These are phyloP conservation scores for Typha latifolia DNA, from an alignment of 176 grass and related monocot species.

Conservation along the genomic window DNA sequence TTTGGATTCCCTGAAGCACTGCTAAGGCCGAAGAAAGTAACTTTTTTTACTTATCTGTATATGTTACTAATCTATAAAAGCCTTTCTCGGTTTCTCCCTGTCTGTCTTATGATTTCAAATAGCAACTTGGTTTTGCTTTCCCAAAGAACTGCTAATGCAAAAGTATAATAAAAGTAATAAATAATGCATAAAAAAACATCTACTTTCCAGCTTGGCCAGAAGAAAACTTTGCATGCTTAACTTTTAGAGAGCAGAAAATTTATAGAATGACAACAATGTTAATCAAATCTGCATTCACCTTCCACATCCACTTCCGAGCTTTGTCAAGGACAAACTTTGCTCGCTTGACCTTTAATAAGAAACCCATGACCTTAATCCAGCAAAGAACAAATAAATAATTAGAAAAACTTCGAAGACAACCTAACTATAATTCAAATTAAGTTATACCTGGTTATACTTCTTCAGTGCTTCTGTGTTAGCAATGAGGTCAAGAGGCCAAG, in stretches of 20 bases:
- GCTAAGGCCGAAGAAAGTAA: too few species aligned
- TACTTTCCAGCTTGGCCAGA: too few species aligned
- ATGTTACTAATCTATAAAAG: too few species aligned
- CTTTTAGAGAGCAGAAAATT: background rate
- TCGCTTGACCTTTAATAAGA: slow-evolving; percentile 91
- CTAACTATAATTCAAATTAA: slow-evolving; percentile 20
- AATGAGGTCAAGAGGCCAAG: slow-evolving; percentile 96
- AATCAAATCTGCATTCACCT: slow-evolving; percentile 38
- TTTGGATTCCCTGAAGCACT: too few species aligned
- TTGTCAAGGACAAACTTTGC: slow-evolving; percentile 91
- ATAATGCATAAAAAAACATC: too few species aligned
- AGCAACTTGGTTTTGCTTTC: too few species aligned
- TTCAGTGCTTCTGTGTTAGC: slow-evolving; percentile 71
- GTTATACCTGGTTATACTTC: slow-evolving; percentile 85
- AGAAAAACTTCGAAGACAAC: background rate
- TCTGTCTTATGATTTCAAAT: too few species aligned
- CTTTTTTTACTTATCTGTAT: too few species aligned
- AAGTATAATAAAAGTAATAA: too few species aligned
- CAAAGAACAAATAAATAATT: slow-evolving; percentile 1
- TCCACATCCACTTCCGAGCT: slow-evolving; percentile 94
- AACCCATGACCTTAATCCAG: slow-evolving; percentile 73
- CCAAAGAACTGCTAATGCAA: too few species aligned
- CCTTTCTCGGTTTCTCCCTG: too few species aligned
- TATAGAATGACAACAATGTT: background rate
- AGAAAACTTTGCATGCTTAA: background rate